Percentiles rank a stretch among this genome's conserved stretches.
phyloP scores from a whole-genome alignment of 2,329 filamentous ascomycete genomes.

The Hymenoscyphus albidus region DNA sequence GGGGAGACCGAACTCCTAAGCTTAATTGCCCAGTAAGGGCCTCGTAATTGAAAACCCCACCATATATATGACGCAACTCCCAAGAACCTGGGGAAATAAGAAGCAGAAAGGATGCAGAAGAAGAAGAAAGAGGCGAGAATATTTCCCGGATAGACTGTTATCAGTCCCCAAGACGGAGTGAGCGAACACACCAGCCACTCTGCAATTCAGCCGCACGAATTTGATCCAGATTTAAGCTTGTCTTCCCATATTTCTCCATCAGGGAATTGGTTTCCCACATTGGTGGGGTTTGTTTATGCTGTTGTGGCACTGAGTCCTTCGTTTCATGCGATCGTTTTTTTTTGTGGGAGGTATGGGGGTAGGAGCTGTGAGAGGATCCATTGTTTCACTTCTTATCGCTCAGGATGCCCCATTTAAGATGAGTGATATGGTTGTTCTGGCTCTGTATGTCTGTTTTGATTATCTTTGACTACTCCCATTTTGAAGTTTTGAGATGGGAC shows the following conservation, averaged over 20 bases:
- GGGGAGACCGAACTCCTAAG: no score
- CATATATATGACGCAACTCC: no score
- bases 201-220: background rate
- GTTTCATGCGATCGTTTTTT: background rate
- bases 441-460: background rate
- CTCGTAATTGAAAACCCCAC: no score
- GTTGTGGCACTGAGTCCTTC: background rate
- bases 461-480: background rate
- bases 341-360: background rate
- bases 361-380: background rate
- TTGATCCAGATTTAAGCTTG: background rate
- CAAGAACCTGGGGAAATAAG: no score
- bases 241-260: background rate
- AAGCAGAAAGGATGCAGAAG: no score
- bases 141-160: no score
- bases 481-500: background rate
- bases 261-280: background rate
- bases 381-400: background rate
- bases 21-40: no score
- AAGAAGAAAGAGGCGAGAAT: no score
- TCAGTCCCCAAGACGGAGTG: background rate
- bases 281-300: background rate
- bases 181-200: background rate
- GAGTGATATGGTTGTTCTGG: background rate
- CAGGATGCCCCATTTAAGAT: background rate